These are phyloP conservation scores for Talaromyces liani DNA, from an alignment of 495 filamentous ascomycete genomes.

Conservation along the genomic window DNA sequence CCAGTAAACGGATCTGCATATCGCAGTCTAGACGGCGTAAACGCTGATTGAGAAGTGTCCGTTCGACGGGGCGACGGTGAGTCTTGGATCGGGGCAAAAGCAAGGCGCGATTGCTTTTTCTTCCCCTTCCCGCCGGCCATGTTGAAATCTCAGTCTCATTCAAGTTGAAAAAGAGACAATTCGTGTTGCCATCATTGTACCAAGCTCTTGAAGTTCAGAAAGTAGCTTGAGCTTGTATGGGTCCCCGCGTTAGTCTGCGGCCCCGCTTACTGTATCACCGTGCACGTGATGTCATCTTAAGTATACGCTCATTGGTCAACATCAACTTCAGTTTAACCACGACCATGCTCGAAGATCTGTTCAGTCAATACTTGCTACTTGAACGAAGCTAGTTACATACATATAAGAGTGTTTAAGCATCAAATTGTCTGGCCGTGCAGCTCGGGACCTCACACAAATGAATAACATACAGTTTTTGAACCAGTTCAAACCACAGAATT, in stretches of 20 bases:
- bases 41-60: conserved; percentile 10
- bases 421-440: neutral
- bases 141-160: neutral
- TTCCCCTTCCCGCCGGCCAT: conserved; percentile 36
- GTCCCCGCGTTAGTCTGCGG: neutral
- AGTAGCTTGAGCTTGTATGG: neutral
- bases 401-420: neutral
- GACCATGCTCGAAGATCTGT: neutral
- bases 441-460: neutral
- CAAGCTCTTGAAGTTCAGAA: neutral
- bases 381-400: neutral
- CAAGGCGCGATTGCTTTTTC: conserved; percentile 36
- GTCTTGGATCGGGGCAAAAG: conserved; percentile 25
- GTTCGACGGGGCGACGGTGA: conserved; percentile 13
- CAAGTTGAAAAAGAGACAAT: neutral
- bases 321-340: neutral
- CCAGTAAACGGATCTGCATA: conserved; percentile 29
- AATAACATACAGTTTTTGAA: neutral
- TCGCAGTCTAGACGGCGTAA: conserved; percentile 25
- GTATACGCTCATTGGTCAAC: neutral
- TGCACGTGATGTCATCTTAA: neutral
- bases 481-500: neutral
- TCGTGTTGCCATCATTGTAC: neutral
- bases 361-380: neutral
- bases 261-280: neutral